phyloP scores from a whole-genome alignment of 805 yeast species.

The Cyberlindnera sargentensis region DNA sequence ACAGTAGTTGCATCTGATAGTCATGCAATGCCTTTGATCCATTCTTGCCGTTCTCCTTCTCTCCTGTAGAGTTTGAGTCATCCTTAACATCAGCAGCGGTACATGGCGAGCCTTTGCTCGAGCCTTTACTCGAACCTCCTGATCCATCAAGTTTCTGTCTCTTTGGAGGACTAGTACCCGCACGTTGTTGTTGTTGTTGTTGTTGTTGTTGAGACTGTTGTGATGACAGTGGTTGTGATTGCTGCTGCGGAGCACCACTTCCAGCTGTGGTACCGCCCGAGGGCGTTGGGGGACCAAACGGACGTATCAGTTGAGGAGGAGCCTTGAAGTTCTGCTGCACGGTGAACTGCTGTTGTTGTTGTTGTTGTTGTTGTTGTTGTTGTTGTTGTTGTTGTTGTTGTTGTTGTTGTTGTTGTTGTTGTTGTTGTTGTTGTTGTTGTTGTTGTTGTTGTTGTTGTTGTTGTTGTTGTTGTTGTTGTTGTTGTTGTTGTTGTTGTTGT shows the following conservation, averaged over 20 bases:
- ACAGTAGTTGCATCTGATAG: conserved; percentile 72
- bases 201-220: conserved; percentile 3
- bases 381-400: not conserved
- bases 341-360: not conserved
- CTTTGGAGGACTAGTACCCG: conserved; percentile 16
- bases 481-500: conserved; percentile 14
- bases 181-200: conserved; percentile 1
- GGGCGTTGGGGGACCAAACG: conserved; percentile 2
- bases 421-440: not conserved
- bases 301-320: conserved; percentile 2
- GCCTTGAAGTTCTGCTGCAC: conserved; percentile 27
- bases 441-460: conserved; percentile 23
- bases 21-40: conserved; percentile 55
- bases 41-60: not conserved
- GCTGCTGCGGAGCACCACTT: not conserved
- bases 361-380: not conserved
- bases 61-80: not conserved
- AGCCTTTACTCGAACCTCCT: conserved; percentile 2
- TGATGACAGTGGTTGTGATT: no score
- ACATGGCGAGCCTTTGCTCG: not conserved
- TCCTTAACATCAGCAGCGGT: not conserved
- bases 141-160: conserved; percentile 15
- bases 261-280: no score
- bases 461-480: conserved; percentile 32
- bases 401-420: conserved; percentile 1